Evolutionary conservation across 345 rosid genomes (phyloP).

Genomic region (Boechera retrofracta): DNA sequence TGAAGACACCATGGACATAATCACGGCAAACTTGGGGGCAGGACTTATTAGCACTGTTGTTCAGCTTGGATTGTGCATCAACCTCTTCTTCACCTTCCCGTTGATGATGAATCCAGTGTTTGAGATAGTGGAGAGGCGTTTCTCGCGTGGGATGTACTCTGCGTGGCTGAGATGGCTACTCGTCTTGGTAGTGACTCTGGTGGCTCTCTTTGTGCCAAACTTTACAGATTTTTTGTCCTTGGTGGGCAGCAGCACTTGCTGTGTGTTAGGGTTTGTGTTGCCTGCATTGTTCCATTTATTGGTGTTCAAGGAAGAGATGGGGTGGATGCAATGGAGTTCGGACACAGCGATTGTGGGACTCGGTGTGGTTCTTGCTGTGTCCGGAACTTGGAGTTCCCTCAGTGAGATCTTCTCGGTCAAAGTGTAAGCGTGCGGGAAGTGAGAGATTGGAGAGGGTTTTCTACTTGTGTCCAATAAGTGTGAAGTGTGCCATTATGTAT

Average conservation of each 20-base stretch:
- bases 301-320: slow-evolving; percentile 81
- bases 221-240: slow-evolving; percentile 85
- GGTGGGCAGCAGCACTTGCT: slow-evolving; percentile 91
- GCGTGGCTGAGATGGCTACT: slow-evolving; percentile 79
- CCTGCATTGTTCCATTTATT: slow-evolving; percentile 82
- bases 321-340: slow-evolving; percentile 60
- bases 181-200: slow-evolving; percentile 66
- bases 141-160: slow-evolving; percentile 64
- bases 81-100: slow-evolving; percentile 90
- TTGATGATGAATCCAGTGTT: slow-evolving; percentile 94
- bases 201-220: slow-evolving; percentile 79
- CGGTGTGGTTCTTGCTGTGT: slow-evolving; percentile 64
- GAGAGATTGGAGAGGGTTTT: slow-evolving; percentile 12
- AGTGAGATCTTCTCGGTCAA: slow-evolving; percentile 64
- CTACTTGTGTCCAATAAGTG: slow-evolving; percentile 25
- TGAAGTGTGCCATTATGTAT: slow-evolving; percentile 17
- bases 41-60: slow-evolving; percentile 67
- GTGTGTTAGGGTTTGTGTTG: slow-evolving; percentile 77
- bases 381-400: slow-evolving; percentile 82
- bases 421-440: slow-evolving; percentile 21
- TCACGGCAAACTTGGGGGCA: slow-evolving; percentile 73
- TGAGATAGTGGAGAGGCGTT: slow-evolving; percentile 81
- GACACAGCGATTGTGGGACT: slow-evolving; percentile 59
- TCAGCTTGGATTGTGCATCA: slow-evolving; percentile 79
- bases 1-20: slow-evolving; percentile 66